Conservation (phyloP, 305 asterid genomes). For the Vinca major region DNA sequence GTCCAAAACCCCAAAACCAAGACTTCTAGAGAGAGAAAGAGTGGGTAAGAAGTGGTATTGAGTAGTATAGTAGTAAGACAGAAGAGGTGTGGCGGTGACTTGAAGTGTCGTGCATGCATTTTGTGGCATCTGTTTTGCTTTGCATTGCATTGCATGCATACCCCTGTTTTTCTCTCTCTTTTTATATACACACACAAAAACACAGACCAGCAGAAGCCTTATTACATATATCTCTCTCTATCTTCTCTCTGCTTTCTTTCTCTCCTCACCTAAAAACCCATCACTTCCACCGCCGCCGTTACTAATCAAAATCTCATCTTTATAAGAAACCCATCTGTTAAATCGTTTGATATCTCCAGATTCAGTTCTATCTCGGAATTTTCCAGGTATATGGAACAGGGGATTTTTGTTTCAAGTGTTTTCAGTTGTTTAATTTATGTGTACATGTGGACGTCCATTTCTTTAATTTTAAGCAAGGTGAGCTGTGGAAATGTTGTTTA, state of each 20-base stretch:
- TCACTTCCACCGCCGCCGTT: slow-evolving; percentile 24
- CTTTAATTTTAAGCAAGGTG: slow-evolving; percentile 32
- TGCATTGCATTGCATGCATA: slow-evolving; percentile 45
- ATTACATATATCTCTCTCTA: no score
- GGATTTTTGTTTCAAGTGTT: slow-evolving; percentile 14
- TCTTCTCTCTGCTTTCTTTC: neutral
- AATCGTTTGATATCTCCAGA: slow-evolving; percentile 22
- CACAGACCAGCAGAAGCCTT: no score
- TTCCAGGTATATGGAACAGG: slow-evolving; percentile 3
- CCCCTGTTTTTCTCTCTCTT: slow-evolving; percentile 16
- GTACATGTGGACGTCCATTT: slow-evolving; percentile 49
- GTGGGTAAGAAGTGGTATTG: neutral
- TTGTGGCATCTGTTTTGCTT: slow-evolving; percentile 33
- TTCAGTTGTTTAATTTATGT: slow-evolving; percentile 4
- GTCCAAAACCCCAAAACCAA: neutral
- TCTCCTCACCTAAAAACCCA: slow-evolving; percentile 8
- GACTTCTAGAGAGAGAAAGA: neutral
- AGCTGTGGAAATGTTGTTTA: slow-evolving; percentile 9
- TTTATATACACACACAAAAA: no score
- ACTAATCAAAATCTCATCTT: neutral
- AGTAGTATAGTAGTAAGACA: slow-evolving; percentile 9
- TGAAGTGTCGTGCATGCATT: slow-evolving; percentile 90
- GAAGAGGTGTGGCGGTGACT: slow-evolving; percentile 25
- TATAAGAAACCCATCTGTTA: neutral
- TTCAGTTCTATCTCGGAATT: slow-evolving; percentile 19